A percentile compares a stretch with the other conserved stretches of the same genome.
phyloP scores from a whole-genome alignment of 169 alveolate species.

The Cryptosporidium xiaoi region DNA sequence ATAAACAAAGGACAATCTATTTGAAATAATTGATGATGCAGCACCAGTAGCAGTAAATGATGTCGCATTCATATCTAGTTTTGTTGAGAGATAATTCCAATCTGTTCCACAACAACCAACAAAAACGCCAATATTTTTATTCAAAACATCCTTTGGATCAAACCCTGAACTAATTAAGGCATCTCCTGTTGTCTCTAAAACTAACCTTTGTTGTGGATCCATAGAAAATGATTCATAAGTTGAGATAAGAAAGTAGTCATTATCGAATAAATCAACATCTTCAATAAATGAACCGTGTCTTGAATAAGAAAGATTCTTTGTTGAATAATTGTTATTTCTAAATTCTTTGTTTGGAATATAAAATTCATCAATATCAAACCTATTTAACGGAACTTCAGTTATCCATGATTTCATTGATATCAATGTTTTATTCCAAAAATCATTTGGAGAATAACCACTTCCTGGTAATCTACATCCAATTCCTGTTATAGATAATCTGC shows the following conservation, averaged over 20 bases:
- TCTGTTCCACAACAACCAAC: constrained; percentile 81
- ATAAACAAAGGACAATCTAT: constrained; percentile 78
- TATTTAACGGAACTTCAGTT: constrained; percentile 49
- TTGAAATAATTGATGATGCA: constrained; percentile 76
- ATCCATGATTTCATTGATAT: constrained; percentile 22
- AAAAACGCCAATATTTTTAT: constrained; percentile 76
- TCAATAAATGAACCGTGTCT: constrained; percentile 77
- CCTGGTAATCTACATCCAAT: constrained; percentile 70
- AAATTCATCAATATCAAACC: constrained; percentile 72
- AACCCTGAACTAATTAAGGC: constrained; percentile 41
- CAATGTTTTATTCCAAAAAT: constrained; percentile 56
- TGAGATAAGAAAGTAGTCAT: constrained; percentile 74
- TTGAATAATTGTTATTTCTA: constrained; percentile 9
- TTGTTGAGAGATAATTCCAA: constrained; percentile 76
- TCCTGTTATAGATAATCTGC: constrained; percentile 44
- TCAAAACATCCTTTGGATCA: constrained; percentile 31
- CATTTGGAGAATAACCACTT: constrained; percentile 7
- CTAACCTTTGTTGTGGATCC: constrained; percentile 82
- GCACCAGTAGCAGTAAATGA: constrained; percentile 76
- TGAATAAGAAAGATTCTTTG: constrained; percentile 51
- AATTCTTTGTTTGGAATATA: constrained; percentile 23
- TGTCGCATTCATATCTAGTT: constrained; percentile 49
- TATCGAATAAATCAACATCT: constrained; percentile 75
- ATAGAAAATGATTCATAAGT: constrained; percentile 74
- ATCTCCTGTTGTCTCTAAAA: constrained; percentile 74